Percentiles rank a stretch among this genome's conserved stretches.
These are phyloP conservation scores for Aspergillus coremiiformis DNA, from an alignment of 495 filamentous ascomycete species.

Conservation along the genomic window DNA sequence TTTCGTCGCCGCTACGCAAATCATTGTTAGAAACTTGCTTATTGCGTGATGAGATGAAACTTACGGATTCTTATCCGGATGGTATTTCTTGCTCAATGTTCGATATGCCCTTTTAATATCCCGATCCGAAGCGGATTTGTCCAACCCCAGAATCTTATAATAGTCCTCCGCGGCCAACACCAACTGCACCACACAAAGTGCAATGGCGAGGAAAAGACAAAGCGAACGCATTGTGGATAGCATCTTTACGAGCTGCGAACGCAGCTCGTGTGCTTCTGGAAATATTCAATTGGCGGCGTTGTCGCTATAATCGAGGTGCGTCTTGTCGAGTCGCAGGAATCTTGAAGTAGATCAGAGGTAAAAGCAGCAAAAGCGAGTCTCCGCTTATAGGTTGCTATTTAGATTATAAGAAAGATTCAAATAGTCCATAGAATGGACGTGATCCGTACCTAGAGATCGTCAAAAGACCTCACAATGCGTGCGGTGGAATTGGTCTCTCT, in stretches of 20 bases:
- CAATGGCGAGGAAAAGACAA: constrained; percentile 13
- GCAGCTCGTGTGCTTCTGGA: not conserved
- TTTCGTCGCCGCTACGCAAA: constrained; percentile 57
- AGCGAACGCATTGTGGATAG: constrained; percentile 19
- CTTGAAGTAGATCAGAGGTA: not conserved
- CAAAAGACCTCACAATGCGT: not conserved
- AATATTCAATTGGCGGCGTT: not conserved
- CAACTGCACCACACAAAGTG: constrained; percentile 41
- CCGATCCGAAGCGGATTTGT: constrained; percentile 72
- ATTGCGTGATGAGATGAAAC: constrained; percentile 22
- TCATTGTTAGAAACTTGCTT: not conserved
- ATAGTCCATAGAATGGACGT: not conserved
- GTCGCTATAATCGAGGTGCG: not conserved
- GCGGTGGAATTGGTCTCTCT: not conserved
- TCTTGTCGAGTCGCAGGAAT: not conserved
- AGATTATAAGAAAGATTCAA: not conserved
- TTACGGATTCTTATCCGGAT: constrained; percentile 98
- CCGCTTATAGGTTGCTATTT: not conserved
- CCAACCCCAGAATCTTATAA: constrained; percentile 84
- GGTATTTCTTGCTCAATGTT: constrained; percentile 87
- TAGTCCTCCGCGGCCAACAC: constrained; percentile 70
- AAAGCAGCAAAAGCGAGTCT: not conserved
- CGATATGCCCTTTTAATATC: constrained; percentile 97
- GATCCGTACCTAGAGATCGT: not conserved
- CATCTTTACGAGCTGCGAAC: not conserved